Base-by-base conservation (phyloP, 2,329 filamentous ascomycete species). In the Aspergillus sp. region DNA sequence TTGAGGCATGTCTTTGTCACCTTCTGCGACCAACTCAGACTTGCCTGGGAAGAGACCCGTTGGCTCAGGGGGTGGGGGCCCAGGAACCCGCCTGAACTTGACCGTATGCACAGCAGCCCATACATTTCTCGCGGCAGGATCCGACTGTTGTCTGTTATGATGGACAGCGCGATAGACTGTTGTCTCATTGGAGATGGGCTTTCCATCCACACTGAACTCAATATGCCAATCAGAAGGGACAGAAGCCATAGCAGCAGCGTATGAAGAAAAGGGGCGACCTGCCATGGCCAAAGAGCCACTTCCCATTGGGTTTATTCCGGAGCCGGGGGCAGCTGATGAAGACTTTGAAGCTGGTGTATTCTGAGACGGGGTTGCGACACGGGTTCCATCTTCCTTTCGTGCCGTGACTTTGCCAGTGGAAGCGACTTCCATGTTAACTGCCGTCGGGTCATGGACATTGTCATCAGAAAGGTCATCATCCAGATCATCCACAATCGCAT, bases 101-200 rank as follows among this genome's bases (percentile, higher is more conserved):
- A 99, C 90, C 0, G 90, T 86, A 67, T 99, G 93, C 16, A 94
- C 84, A 1, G 86, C 84, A 38, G 90, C 92, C 93, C 93, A 99
- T 11, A 97, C 86, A 57, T 87, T 93, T 43, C 90, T 84, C 53
- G 82, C 83, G 9, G 83, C 75, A 10, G 86, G 79, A 17, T 88
- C 82, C 10, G 79, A 68, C 45, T 81, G 74, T 13, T 78, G 72
- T 53, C 82, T 79, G 74, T 80, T 83, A 66, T 84, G 88, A 65
- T 96, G 90, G 8, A 97, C 90, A 30, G 94, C 94, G 45, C 93
- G 87, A 66, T 97, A 99, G 51, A 99, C 93, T 0, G 94, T 99
- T 0, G 90, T 96, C 63, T 97, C 92, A 60, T 92, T 94, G 0
- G 89, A 80, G 53, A 99, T 88, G 1, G 88, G 82, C 68, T 91